phyloP scores from a whole-genome alignment of 2,329 filamentous ascomycete genomes.

The Furcasterigmium sp. region DNA sequence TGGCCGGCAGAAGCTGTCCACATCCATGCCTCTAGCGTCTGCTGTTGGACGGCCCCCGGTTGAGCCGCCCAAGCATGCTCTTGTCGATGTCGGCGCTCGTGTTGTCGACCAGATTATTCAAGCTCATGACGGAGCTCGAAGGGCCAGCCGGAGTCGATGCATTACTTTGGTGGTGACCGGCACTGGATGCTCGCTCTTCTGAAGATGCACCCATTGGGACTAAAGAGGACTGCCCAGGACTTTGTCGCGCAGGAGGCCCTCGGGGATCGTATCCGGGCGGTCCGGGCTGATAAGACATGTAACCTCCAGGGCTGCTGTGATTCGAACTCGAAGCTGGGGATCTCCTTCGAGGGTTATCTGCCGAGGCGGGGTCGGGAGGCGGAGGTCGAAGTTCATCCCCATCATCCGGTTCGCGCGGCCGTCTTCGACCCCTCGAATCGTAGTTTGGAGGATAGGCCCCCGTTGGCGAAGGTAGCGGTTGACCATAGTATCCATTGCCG shows the following conservation, averaged over 20 bases:
- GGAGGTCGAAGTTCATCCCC: constrained; percentile 38
- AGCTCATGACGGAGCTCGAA: constrained; percentile 43
- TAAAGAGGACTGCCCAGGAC: constrained; percentile 31
- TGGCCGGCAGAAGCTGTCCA: constrained; percentile 9
- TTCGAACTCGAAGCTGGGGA: constrained; percentile 46
- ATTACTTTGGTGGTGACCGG: constrained; percentile 30
- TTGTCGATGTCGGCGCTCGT: constrained; percentile 41
- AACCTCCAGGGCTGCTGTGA: constrained; percentile 39
- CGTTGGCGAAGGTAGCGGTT: constrained; percentile 36
- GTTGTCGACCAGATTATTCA: constrained; percentile 45
- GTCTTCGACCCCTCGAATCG: constrained; percentile 26
- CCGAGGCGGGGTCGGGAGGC: constrained; percentile 32
- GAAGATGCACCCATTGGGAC: constrained; percentile 22
- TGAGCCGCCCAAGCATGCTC: constrained; percentile 48
- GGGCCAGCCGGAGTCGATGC: constrained; percentile 19
- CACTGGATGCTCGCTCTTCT: constrained; percentile 28
- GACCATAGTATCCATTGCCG: constrained; percentile 30
- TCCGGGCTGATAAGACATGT: constrained; percentile 8
- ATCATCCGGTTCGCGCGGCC: constrained; percentile 32
- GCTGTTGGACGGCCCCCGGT: constrained; percentile 21
- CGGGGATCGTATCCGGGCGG: constrained; percentile 7
- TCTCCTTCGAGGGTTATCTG: constrained; percentile 44
- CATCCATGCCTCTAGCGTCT: neutral
- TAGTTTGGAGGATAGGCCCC: constrained; percentile 35
- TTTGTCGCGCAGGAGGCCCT: constrained; percentile 23